phyloP scores from a whole-genome alignment of 148 eudicot species.

The Vaccinium corymbosum region DNA sequence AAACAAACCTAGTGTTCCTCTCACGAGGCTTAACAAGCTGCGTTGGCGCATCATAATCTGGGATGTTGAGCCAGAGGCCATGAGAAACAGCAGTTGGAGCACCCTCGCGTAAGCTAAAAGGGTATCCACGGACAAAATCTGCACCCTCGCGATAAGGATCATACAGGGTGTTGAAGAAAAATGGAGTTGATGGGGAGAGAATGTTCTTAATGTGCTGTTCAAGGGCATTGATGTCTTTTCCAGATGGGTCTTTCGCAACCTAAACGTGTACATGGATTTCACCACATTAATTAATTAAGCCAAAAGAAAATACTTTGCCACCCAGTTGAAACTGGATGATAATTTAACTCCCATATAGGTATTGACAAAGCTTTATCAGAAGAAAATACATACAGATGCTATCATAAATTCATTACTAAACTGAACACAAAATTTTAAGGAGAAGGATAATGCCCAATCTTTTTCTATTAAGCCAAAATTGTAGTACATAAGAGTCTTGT shows the following conservation, averaged over 20 bases:
- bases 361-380: background rate
- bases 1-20: constrained; percentile 46
- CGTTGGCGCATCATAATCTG: constrained; percentile 70
- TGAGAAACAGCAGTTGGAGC: constrained; percentile 65
- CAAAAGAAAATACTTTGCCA: background rate
- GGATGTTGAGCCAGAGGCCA: constrained; percentile 69
- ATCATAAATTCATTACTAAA: background rate
- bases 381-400: background rate
- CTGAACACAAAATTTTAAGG: background rate
- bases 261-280: background rate
- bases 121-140: constrained; percentile 71
- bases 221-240: constrained; percentile 57
- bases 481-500: too few relatives aligned
- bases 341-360: background rate
- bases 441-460: too few relatives aligned
- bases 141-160: constrained; percentile 64
- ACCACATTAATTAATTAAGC: background rate
- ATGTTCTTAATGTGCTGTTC: constrained; percentile 62
- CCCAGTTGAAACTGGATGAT: background rate
- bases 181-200: constrained; percentile 56
- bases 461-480: too few relatives aligned
- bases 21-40: constrained; percentile 72
- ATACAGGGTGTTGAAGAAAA: constrained; percentile 64
- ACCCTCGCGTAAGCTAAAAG: constrained; percentile 58
- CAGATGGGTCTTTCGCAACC: constrained; percentile 67